phyloP scores from a whole-genome alignment of 192 early-diverging fungal genomes.

The Coemansia sp. region DNA sequence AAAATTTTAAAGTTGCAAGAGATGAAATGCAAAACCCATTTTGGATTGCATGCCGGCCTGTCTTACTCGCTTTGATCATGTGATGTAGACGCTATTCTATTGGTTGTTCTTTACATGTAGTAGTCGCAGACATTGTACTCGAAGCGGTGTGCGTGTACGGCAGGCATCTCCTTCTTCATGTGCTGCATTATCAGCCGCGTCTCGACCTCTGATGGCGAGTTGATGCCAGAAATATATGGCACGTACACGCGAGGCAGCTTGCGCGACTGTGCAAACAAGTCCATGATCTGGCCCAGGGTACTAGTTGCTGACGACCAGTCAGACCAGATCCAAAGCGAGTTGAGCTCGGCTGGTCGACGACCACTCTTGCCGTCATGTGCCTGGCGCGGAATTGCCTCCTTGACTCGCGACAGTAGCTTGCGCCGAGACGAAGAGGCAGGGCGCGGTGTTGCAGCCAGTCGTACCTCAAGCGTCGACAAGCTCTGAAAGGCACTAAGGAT shows the following conservation, averaged over 20 bases:
- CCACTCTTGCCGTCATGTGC: conserved; percentile 13
- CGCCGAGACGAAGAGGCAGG: conserved; percentile 41
- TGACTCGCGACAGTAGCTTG: conserved; percentile 45
- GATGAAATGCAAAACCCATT: background rate
- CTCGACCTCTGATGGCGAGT: conserved; percentile 46
- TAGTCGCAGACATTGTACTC: conserved; percentile 46
- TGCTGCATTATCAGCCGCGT: conserved; percentile 49
- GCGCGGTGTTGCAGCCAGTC: conserved; percentile 31
- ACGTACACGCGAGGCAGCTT: conserved; percentile 42
- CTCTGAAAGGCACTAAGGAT: conserved; percentile 39
- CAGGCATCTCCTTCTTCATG: conserved; percentile 50
- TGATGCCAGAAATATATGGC: conserved; percentile 38
- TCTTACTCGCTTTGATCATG: background rate
- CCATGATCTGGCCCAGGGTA: conserved; percentile 43
- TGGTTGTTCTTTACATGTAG: conserved; percentile 4
- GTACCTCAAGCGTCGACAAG: conserved; percentile 44
- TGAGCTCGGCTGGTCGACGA: conserved; percentile 37
- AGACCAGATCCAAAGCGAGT: conserved; percentile 47
- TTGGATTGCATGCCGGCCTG: background rate
- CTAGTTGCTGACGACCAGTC: conserved; percentile 50
- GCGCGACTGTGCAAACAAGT: conserved; percentile 36
- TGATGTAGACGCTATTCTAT: background rate
- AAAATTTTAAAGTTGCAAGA: too few relatives aligned
- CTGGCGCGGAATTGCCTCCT: conserved; percentile 32
- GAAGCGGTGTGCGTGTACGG: conserved; percentile 39